A percentile compares a stretch with the other conserved stretches of the same genome.
phyloP scores from a whole-genome alignment of 2,329 filamentous ascomycete species.

The Helotiales sp. region DNA sequence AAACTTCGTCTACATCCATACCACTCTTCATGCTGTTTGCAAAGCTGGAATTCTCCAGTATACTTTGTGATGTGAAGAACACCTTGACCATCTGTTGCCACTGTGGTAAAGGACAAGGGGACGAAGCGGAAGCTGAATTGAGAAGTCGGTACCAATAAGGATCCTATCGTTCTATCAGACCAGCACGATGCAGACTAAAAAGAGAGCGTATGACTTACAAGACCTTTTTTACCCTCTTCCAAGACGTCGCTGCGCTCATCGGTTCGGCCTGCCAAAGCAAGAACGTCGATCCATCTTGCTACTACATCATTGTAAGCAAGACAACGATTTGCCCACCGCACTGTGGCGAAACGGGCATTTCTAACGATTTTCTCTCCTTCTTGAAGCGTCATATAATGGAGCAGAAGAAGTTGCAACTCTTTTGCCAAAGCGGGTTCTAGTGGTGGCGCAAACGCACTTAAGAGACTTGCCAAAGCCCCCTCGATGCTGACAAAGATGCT shows the following conservation, averaged over 20 bases:
- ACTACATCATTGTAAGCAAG: slow-evolving; percentile 76
- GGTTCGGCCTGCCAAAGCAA: slow-evolving; percentile 68
- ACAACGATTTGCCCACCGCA: slow-evolving; percentile 89
- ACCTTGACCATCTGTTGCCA: slow-evolving; percentile 51
- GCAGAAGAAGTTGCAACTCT: slow-evolving; percentile 51
- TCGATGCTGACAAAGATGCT: slow-evolving; percentile 84
- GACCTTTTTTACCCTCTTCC: slow-evolving; percentile 86
- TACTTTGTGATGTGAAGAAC: slow-evolving; percentile 47
- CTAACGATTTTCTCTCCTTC: slow-evolving; percentile 56
- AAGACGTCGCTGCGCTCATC: slow-evolving; percentile 78
- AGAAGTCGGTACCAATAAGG: slow-evolving; percentile 69
- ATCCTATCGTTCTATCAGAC: slow-evolving; percentile 31
- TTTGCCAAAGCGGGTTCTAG: slow-evolving; percentile 38
- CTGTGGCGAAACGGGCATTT: slow-evolving; percentile 77
- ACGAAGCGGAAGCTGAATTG: slow-evolving; percentile 50
- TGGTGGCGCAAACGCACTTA: slow-evolving; percentile 52
- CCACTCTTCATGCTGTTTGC: slow-evolving; percentile 35
- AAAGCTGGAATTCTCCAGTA: slow-evolving; percentile 31
- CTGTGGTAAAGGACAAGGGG: slow-evolving; percentile 44
- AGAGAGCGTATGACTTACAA: slow-evolving; percentile 56
- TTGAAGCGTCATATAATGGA: slow-evolving; percentile 64
- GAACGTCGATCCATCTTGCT: slow-evolving; percentile 84
- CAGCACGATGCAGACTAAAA: neutral
- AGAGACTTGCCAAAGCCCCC: slow-evolving; percentile 77
- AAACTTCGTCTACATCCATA: slow-evolving; percentile 43